A percentile compares a stretch with the other conserved stretches of the same genome.
Conservation (phyloP, 768 basidiomycete species). For the Macrolepiota dolichaula region DNA sequence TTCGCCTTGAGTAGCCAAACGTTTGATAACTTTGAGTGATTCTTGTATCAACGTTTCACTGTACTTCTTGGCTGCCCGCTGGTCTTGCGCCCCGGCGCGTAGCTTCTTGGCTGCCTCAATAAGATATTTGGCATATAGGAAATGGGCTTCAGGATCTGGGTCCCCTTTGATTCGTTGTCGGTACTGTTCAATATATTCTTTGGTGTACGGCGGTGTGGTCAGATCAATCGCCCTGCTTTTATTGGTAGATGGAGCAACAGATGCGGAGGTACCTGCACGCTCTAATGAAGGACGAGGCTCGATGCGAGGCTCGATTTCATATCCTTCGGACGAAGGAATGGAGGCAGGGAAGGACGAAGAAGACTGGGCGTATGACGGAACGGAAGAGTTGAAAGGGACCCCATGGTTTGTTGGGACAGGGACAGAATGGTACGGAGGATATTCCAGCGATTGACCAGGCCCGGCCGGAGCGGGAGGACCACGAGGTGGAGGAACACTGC, state of each 20-base stretch:
- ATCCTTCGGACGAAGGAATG: constrained; percentile 23
- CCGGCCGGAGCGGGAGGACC: constrained; percentile 15
- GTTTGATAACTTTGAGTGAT: constrained; percentile 87
- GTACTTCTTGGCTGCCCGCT: constrained; percentile 86
- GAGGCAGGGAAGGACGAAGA: constrained; percentile 21
- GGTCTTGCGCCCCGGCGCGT: constrained; percentile 66
- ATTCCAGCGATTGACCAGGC: constrained; percentile 9
- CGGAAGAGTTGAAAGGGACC: constrained; percentile 8
- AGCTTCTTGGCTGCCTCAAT: constrained; percentile 97
- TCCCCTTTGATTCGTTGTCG: constrained; percentile 96
- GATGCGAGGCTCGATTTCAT: constrained; percentile 58
- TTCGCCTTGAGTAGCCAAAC: constrained; percentile 88
- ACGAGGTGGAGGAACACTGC: constrained; percentile 16
- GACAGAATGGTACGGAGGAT: constrained; percentile 16
- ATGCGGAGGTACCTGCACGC: constrained; percentile 55
- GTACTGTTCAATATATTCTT: constrained; percentile 97
- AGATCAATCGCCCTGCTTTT: constrained; percentile 83
- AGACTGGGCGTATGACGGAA: constrained; percentile 17
- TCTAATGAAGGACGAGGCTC: constrained; percentile 55
- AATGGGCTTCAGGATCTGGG: constrained; percentile 97
- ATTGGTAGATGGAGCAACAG: constrained; percentile 52
- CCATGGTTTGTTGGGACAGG: constrained; percentile 14
- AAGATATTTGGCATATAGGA: constrained; percentile 96
- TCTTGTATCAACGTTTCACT: constrained; percentile 85
- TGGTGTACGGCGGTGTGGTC: constrained; percentile 83